A percentile compares a stretch with the other conserved stretches of the same genome.
Conservation (phyloP, 1,139 yeast species). For the Kodamaea arcana region DNA sequence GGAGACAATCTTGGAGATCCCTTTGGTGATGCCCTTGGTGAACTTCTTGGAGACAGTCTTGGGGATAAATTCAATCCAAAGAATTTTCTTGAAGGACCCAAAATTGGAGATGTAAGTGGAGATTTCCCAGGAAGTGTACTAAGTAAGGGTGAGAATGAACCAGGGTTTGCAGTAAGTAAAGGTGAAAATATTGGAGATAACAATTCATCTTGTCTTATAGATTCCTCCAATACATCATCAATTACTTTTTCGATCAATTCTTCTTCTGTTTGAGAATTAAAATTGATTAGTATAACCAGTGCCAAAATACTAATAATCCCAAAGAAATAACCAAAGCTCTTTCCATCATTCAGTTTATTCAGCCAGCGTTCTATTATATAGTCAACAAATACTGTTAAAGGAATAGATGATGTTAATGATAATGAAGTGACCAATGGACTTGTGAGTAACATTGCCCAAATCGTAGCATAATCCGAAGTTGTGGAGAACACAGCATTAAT, state of each 20-base stretch:
- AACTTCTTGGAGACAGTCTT: conserved; percentile 8
- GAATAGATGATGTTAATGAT: conserved; percentile 50
- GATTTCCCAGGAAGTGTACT: conserved; percentile 3
- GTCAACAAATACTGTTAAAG: conserved; percentile 48
- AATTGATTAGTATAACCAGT: conserved; percentile 46
- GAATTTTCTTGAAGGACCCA: conserved; percentile 5
- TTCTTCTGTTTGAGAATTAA: conserved; percentile 40
- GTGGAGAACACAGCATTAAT: conserved; percentile 45
- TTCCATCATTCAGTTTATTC: conserved; percentile 18
- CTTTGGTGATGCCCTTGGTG: conserved; percentile 8
- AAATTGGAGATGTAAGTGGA: conserved; percentile 11
- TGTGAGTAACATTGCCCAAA: conserved; percentile 49
- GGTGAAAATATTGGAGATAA: conserved; percentile 49
- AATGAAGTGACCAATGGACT: conserved; percentile 53
- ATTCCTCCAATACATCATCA: conserved; percentile 47
- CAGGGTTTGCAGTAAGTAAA: conserved; percentile 13
- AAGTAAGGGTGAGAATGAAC: conserved; percentile 32
- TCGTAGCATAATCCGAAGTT: conserved; percentile 47
- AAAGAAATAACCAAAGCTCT: conserved; percentile 32
- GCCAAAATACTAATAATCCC: conserved; percentile 46
- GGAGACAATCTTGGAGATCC: conserved; percentile 1
- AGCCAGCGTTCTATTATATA: conserved; percentile 24
- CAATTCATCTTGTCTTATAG: conserved; percentile 42
- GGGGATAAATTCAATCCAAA: conserved; percentile 3
- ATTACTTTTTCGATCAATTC: conserved; percentile 47